Base-by-base conservation (phyloP, 2,329 filamentous ascomycete genomes). In the Dothidotthia symphoricarpi region DNA sequence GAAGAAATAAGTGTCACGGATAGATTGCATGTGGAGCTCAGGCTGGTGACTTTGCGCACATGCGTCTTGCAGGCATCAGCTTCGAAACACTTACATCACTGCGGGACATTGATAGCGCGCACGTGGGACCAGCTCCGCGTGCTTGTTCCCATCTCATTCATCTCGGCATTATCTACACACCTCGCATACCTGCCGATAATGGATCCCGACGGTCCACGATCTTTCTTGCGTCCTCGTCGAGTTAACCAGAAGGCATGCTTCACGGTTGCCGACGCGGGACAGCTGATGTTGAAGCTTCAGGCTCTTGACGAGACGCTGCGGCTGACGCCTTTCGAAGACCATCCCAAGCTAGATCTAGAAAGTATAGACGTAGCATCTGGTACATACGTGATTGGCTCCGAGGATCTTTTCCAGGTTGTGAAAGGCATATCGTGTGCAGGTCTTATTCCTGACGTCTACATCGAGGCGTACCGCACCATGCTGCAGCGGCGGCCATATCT, bases 231-330 rank as follows among this genome's bases (percentile, higher is more conserved):
- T 10, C 47, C 47, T 15, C 32, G 36, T 25, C 30, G 38, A 7
- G 39, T 40, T 24, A 29, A 26, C 10, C 39, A 32, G 28, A 43
- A 41, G 6, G 35, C 39, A 2, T 28, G 29, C 24, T 56, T 57
- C 37, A 50, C 42, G 4, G 41, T 57, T n/a, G 40, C 45, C 11
- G 43, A 49, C 15, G 53, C 53, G 16, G 50, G 39, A 7, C 34
- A 47, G 24, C 42, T 59, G 10, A 51, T 50, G 36, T 32, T 48
- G 24, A 43, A 36, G 28, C 42, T 60, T 7, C 53, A 54, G 26
- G 52, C 52, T 10, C 45, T 60, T 31, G 46, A 52, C 31, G 32
- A 47, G 27, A 34, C 40, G 8, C 33, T 45, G 10, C 16, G 15
- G 29, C 31, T 34, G 12, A 27, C 25, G 15, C 36, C 35, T 2